A percentile compares a stretch with the other conserved stretches of the same genome.
phyloP scores from a whole-genome alignment of 2,329 filamentous ascomycete species.

The Ilyonectria destructans region DNA sequence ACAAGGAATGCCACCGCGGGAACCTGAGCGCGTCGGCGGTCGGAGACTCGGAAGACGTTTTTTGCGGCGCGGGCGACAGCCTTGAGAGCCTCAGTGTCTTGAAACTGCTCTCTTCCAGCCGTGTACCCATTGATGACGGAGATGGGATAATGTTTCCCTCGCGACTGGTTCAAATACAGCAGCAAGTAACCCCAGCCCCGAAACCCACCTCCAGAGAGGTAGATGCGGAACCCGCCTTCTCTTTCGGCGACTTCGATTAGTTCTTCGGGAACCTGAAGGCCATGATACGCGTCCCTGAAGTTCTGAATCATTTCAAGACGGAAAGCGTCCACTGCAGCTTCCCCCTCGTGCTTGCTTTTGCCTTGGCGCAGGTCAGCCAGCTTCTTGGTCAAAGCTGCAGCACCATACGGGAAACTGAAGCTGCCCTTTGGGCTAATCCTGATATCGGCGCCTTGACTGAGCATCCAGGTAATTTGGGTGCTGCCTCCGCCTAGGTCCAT shows the following conservation, averaged over 20 bases:
- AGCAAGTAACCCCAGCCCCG: slow-evolving; percentile 81
- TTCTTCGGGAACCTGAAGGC: slow-evolving; percentile 68
- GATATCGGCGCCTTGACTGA: slow-evolving; percentile 65
- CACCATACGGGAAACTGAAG: slow-evolving; percentile 80
- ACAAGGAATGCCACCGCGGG: slow-evolving; percentile 79
- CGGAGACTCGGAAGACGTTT: slow-evolving; percentile 74
- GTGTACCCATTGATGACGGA: slow-evolving; percentile 81
- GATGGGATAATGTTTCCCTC: slow-evolving; percentile 76
- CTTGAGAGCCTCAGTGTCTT: slow-evolving; percentile 62
- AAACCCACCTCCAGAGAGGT: slow-evolving; percentile 80
- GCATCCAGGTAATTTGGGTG: slow-evolving; percentile 80
- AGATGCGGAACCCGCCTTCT: slow-evolving; percentile 71
- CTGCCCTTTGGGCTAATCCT: slow-evolving; percentile 68
- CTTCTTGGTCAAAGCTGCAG: slow-evolving; percentile 74
- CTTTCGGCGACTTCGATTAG: slow-evolving; percentile 61
- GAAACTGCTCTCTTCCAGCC: slow-evolving; percentile 65
- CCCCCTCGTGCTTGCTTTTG: slow-evolving; percentile 57
- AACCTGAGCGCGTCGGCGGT: slow-evolving; percentile 76
- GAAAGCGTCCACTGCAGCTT: slow-evolving; percentile 62
- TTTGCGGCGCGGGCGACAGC: slow-evolving; percentile 55
- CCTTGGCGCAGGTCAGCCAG: slow-evolving; percentile 62
- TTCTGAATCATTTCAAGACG: slow-evolving; percentile 67
- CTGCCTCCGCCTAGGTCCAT: slow-evolving; percentile 83
- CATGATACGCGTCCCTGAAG: slow-evolving; percentile 66
- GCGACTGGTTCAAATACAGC: slow-evolving; percentile 70